A percentile compares a stretch with the other conserved stretches of the same genome.
These are phyloP conservation scores for Albatrellus sp. DNA, from an alignment of 1,284 basidiomycete genomes.

Conservation along the genomic window DNA sequence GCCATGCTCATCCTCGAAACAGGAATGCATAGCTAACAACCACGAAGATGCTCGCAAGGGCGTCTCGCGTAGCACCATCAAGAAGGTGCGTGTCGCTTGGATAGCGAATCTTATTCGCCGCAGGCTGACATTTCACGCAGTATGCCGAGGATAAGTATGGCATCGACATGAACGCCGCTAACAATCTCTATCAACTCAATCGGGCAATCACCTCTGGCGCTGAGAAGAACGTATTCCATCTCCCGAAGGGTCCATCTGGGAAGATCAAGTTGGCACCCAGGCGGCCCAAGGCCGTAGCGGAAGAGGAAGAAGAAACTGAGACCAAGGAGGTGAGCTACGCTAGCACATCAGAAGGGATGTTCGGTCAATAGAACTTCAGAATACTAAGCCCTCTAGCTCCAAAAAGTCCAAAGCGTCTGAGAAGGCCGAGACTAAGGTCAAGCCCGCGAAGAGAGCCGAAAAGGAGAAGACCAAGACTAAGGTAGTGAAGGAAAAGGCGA, in stretches of 20 bases:
- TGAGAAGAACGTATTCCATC: constrained; percentile 47
- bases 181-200: constrained; percentile 55
- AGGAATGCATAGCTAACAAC: constrained; percentile 62
- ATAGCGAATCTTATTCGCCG: constrained; percentile 1
- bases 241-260: constrained; percentile 67
- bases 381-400: constrained; percentile 23
- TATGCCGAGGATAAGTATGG: constrained; percentile 66
- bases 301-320: constrained; percentile 15
- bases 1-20: neutral
- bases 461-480: constrained; percentile 12
- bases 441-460: constrained; percentile 7
- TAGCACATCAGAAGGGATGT: neutral
- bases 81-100: constrained; percentile 41
- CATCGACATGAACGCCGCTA: constrained; percentile 38
- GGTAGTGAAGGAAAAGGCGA: constrained; percentile 10
- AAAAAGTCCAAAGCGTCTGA: constrained; percentile 21
- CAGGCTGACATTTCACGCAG: constrained; percentile 20
- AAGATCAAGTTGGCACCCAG: constrained; percentile 60
- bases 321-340: constrained; percentile 40
- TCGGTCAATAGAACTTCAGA: constrained; percentile 19
- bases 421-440: constrained; percentile 14
- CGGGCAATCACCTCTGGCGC: constrained; percentile 61
- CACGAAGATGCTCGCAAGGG: constrained; percentile 57
- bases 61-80: constrained; percentile 67
- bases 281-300: constrained; percentile 26